phyloP scores from a whole-genome alignment of 208 protist species.

The Tritrichomonas foetus region DNA sequence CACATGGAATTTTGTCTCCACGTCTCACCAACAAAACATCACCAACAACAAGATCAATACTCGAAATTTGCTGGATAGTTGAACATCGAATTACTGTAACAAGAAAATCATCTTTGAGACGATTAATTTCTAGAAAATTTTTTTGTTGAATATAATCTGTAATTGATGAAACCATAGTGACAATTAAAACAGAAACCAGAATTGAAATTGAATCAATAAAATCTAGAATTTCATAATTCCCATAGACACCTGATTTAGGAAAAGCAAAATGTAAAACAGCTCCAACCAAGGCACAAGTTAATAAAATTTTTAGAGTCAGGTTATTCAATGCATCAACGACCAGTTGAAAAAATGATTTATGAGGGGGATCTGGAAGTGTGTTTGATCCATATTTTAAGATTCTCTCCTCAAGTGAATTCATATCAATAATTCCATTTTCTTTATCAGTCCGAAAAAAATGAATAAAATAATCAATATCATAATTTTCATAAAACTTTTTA shows the following conservation, averaged over 20 bases:
- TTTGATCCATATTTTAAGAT: not conserved
- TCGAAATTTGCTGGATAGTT: not conserved
- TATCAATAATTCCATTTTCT: too few relatives aligned
- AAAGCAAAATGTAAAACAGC: not conserved
- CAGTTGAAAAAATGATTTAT: not conserved
- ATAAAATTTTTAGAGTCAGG: not conserved
- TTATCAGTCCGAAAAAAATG: too few relatives aligned
- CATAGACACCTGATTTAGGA: too few relatives aligned
- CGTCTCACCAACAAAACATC: constrained; percentile 41
- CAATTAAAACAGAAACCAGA: not conserved
- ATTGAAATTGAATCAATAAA: not conserved
- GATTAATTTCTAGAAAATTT: not conserved
- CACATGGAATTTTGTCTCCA: constrained; percentile 39
- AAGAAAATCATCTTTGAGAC: not conserved
- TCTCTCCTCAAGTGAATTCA: not conserved
- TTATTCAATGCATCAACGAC: not conserved
- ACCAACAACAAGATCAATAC: not conserved
- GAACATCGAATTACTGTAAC: not conserved
- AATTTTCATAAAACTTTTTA: too few relatives aligned
- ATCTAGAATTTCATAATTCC: too few relatives aligned
- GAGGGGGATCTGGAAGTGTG: not conserved
- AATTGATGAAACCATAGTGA: not conserved
- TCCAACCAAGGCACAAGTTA: not conserved
- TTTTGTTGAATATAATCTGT: not conserved
- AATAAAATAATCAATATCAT: too few relatives aligned